Base-by-base conservation (phyloP, 108 stramenopile genomes). In the Nitzschia sp. region DNA sequence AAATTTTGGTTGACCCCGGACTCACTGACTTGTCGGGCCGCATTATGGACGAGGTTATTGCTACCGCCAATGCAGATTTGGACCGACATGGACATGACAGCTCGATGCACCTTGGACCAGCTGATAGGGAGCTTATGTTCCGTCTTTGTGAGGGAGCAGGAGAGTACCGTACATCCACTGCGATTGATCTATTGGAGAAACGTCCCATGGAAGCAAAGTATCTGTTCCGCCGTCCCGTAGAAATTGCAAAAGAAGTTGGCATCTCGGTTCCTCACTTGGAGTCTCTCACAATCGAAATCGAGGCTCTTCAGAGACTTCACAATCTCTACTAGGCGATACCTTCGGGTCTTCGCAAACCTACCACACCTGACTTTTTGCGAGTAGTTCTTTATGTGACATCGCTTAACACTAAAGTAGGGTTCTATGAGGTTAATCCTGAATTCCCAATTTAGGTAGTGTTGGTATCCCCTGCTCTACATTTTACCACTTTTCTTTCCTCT, bases 161-260 rank as follows among this genome's bases (percentile, higher is more conserved):
- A 39, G 78, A 84, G 17, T 93, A 91, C 70, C 88, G 86, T 63
- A 83, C 92, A 29, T 81, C 80, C 1, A 93, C 92, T 3, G 91
- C 90, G 88, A 59, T 93, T 39, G 92, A 93, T 70, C 71, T 88
- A 14, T 71, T 75, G 9, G 77, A 87, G 48, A 65, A 87, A 19
- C 83, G 78, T 38, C 81, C 90, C 3, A 91, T 94, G 86, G 93
- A 94, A 74, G 93, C 91, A 1, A 61, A 85, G 42, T 94, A 90
- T 51, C 52, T 94, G 8, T 94, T 94, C 63, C 52, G 80, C 67
- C 82, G 79, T 67, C 86, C 93, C 24, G 66, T 91, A 15, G 78
- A 88, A 63, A 74, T 83, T 24, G 93, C 90, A 1, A 64, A 82
- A 17, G 56, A 58, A 15, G 68, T 94, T 10, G 80, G 77, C 10